phyloP scores from a whole-genome alignment of 371 early-diverging fungal genomes.

The Rhizopus stolonifer region DNA sequence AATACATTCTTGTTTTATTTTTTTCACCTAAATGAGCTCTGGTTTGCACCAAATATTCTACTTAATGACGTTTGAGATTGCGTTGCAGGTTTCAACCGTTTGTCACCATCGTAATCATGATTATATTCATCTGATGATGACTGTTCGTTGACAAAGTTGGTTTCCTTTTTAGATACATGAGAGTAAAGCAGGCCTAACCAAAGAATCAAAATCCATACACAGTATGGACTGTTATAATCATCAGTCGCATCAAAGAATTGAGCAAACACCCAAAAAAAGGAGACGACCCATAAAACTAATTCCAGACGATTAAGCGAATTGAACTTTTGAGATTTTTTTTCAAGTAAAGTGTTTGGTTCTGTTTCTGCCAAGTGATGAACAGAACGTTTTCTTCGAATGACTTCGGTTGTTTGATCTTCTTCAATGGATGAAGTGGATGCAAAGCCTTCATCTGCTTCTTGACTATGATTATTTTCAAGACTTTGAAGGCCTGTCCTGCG shows the following conservation, averaged over 20 bases:
- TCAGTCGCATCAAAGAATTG: slow-evolving; percentile 2
- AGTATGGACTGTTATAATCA: not conserved
- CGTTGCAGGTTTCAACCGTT: not conserved
- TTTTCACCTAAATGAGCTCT: slow-evolving; percentile 21
- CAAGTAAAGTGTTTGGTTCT: not conserved
- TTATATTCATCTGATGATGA: slow-evolving; percentile 32
- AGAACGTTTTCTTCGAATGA: slow-evolving; percentile 33
- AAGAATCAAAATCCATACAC: slow-evolving; percentile 13
- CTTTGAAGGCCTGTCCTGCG: not conserved
- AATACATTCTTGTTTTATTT: not conserved
- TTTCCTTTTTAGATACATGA: not conserved
- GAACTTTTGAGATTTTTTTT: no score
- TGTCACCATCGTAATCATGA: slow-evolving; percentile 10
- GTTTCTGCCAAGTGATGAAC: not conserved
- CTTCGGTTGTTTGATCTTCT: slow-evolving; percentile 37
- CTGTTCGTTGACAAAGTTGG: not conserved
- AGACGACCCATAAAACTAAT: slow-evolving; percentile 29
- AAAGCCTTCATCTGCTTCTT: slow-evolving; percentile 35
- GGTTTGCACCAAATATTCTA: slow-evolving; percentile 25
- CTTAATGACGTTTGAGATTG: slow-evolving; percentile 5
- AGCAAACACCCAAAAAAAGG: slow-evolving; percentile 31
- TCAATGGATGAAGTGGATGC: slow-evolving; percentile 45
- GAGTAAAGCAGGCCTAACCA: slow-evolving; percentile 12
- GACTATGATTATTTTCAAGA: not conserved
- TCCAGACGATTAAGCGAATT: slow-evolving; percentile 15